A percentile compares a stretch with the other conserved stretches of the same genome.
Evolutionary conservation across 1,139 yeast species (phyloP).

Genomic region (Candida neerlandica): DNA sequence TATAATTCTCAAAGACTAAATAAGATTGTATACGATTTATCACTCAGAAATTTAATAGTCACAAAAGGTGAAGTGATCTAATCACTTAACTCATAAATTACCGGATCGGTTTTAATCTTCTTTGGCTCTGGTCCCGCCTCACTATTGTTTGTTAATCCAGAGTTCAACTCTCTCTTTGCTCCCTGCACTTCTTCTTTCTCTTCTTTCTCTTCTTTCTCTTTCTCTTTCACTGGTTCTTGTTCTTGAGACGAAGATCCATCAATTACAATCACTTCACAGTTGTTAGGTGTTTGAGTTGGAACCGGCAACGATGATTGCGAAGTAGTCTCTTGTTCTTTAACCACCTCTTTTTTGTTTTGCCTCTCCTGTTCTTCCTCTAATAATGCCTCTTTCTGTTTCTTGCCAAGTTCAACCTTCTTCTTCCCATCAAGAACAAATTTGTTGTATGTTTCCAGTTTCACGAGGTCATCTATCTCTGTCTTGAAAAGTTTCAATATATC

Average conservation of each 20-base stretch:
- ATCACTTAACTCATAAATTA: neutral
- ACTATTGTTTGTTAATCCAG: neutral
- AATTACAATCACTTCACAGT: neutral
- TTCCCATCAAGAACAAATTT: conserved; percentile 23
- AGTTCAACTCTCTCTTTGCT: neutral
- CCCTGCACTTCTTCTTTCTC: neutral
- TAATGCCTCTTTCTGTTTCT: conserved; percentile 4
- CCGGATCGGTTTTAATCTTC: conserved; percentile 2
- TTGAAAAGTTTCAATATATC: conserved; percentile 35
- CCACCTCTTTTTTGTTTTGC: neutral
- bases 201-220: too few species aligned
- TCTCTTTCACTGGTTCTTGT: neutral
- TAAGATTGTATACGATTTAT: conserved; percentile 31
- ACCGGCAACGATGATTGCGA: neutral
- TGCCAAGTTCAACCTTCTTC: neutral
- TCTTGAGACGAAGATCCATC: neutral
- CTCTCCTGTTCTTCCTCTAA: neutral
- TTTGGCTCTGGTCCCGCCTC: neutral
- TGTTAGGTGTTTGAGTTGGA: too few species aligned
- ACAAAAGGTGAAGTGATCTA: conserved; percentile 18
- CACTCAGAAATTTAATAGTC: conserved; percentile 21
- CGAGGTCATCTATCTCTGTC: conserved; percentile 33
- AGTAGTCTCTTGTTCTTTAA: neutral
- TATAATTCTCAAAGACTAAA: conserved; percentile 32
- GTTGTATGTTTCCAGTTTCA: conserved; percentile 36